Evolutionary conservation across 805 yeast genomes (phyloP), one percentile per base, ranked within the genome.

Genomic region (Hanseniaspora occidentalis): DNA sequence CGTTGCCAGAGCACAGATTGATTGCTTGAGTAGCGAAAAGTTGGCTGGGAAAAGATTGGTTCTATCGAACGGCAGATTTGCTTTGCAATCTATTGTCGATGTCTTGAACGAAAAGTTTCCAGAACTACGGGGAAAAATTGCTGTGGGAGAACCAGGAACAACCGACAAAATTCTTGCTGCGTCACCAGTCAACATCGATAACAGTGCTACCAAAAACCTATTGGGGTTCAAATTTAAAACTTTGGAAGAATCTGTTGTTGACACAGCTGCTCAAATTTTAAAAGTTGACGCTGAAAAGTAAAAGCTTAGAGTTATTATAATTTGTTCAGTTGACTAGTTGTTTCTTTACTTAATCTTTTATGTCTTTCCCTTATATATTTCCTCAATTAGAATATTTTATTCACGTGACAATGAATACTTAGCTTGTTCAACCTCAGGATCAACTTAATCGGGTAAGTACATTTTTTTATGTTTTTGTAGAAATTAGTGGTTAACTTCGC

Each of bases 1-100:
- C 50, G 79, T 72, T 31, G 80, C 83, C 6, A 52, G 52, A 41
- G 75, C 78, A 6, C 84, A 78, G 51, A 48, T 73, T 11, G 47
- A 53, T n/a, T 62, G 72, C 42, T 69, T 67, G 47, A 61, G 55
- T 24, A 35, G 33, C 40, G 56, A 55, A 25, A 57, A 63, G 19
- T 47, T 50, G 39, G 36, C 46, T 22, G 64, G 61, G 11, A 47
- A 66, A 37, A 61, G 72, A 48, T 36, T 40, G 25, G 31, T 56
- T 7, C 36, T 57, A 31, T 25, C 49, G 6, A 47, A 44, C n/a
- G 58, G 52, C 38, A 43, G 42, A 29, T 53, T 55, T 43, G 46
- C 50, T 21, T 42, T 48, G 24, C 64, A 61, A 45, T 47, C 43
- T 7, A 43, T 65, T 8, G 38, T 58, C 7, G 51, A 57, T 41